Base-by-base conservation (phyloP, 306 rosid species). In the Sphenostylis stenocarpa region DNA sequence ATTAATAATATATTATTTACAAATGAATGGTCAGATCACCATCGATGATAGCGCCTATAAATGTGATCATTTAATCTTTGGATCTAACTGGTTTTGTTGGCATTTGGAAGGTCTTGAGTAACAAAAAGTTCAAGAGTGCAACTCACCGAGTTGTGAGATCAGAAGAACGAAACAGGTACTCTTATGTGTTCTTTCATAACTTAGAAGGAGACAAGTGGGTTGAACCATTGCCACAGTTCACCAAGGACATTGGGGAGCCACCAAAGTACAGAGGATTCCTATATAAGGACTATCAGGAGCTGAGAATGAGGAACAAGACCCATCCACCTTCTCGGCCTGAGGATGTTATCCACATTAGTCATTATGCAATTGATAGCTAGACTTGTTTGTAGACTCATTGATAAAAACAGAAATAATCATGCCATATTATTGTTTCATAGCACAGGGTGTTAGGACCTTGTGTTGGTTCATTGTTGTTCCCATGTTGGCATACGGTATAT, bases 161-260 rank as follows among this genome's bases (percentile, higher is more conserved):
- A 48, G 26, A 71, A 62, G 87, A 76, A 80, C 69, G 70, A 74
- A 67, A 68, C 39, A 60, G 87, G 23, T 69, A 65, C 77, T 88
- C 88, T 3, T 84, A n/a, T 74, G 88, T 53, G 0, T 88, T 80
- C 44, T 86, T 89, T 62, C 78, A 75, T 38, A 83, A 76, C 77
- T 45, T 89, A 55, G 56, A 11, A 0, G 90, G 89, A 80, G 87
- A 83, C 12, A 89, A 82, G 61, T 89, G 81, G 82, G 84, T 89
- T 34, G 87, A 89, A n/a, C 90, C 90, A 44, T 61, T 83, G 47
- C 72, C 87, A 33, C 72, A 80, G 14, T 81, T 89, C 85, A 84
- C 84, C 4, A 58, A 38, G 76, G 85, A 83, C 17, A 86, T 84
- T 56, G 87, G 93, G 11, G 80, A 77, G 67, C 57, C 85, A 67